Percentiles rank a stretch among this genome's conserved stretches.
phyloP scores from a whole-genome alignment of 768 basidiomycete genomes.

The Mrakia hoshinonis region DNA sequence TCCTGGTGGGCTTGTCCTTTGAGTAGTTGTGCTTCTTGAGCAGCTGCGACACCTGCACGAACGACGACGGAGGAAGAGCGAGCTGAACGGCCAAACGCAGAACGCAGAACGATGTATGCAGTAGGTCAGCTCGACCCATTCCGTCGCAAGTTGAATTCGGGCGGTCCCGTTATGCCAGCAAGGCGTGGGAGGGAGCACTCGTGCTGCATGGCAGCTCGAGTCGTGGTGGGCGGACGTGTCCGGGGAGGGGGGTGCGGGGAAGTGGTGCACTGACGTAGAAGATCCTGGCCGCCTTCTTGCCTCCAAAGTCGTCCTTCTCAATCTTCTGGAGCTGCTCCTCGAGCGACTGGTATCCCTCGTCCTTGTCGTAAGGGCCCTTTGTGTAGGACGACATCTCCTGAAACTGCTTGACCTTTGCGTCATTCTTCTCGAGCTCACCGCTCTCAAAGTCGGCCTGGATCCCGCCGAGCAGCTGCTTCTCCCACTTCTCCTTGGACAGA shows the following conservation, averaged over 20 bases:
- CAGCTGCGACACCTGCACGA: slow-evolving; percentile 28
- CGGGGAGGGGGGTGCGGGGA: background rate
- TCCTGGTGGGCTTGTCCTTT: slow-evolving; percentile 16
- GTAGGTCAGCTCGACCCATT: background rate
- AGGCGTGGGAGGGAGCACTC: too few relatives aligned
- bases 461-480: slow-evolving; percentile 27
- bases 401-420: slow-evolving; percentile 27
- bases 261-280: slow-evolving; percentile 28
- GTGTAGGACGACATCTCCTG: slow-evolving; percentile 28
- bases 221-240: too few relatives aligned
- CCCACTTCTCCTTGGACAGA: slow-evolving; percentile 27
- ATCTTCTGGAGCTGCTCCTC: background rate
- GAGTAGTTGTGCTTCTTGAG: slow-evolving; percentile 31
- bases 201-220: too few relatives aligned
- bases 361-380: slow-evolving; percentile 31
- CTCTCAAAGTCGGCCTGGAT: slow-evolving; percentile 13
- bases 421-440: background rate
- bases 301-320: slow-evolving; percentile 27
- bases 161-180: too few relatives aligned
- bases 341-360: slow-evolving; percentile 26
- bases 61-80: slow-evolving; percentile 31
- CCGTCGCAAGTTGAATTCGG: too few relatives aligned
- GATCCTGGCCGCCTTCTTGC: slow-evolving; percentile 27
- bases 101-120: too few relatives aligned
- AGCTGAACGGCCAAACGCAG: slow-evolving; percentile 22